Percentiles rank a stretch among this genome's conserved stretches.
These are phyloP conservation scores for Austroboletus niveus DNA, from an alignment of 1,284 basidiomycete species.

Conservation along the genomic window DNA sequence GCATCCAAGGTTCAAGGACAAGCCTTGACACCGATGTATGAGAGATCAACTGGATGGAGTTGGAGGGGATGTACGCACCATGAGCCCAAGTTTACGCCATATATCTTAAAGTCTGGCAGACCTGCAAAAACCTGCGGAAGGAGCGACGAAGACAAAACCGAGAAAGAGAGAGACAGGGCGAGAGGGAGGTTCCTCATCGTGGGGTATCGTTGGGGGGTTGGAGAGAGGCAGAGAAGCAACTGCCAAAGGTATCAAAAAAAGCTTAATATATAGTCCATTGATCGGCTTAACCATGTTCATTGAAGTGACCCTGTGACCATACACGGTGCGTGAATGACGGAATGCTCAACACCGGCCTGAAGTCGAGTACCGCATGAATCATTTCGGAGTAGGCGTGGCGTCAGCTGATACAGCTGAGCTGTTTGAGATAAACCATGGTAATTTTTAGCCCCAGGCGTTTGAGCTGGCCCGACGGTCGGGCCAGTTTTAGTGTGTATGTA, in stretches of 20 bases:
- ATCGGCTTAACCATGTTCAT: too few relatives aligned
- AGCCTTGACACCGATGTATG: slow-evolving; percentile 36
- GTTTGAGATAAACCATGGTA: too few relatives aligned
- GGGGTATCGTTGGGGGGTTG: background rate
- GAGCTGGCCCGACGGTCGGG: too few relatives aligned
- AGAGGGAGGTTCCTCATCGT: slow-evolving; percentile 22
- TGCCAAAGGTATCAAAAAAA: background rate
- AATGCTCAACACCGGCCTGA: background rate
- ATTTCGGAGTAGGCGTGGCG: slow-evolving; percentile 1
- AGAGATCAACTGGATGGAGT: background rate
- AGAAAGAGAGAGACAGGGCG: slow-evolving; percentile 10
- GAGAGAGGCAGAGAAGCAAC: slow-evolving; percentile 1
- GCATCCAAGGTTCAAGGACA: slow-evolving; percentile 58
- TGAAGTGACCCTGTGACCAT: slow-evolving; percentile 1
- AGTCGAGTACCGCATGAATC: background rate
- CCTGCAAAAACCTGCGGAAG: slow-evolving; percentile 16
- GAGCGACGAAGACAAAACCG: slow-evolving; percentile 14
- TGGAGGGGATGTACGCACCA: slow-evolving; percentile 32
- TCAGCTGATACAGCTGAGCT: background rate
- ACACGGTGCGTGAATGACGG: background rate
- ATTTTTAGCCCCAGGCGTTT: too few relatives aligned
- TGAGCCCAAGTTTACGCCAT: slow-evolving; percentile 53
- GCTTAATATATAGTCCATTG: slow-evolving; percentile 9
- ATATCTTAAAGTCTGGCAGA: slow-evolving; percentile 38
- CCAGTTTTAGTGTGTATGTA: too few relatives aligned